These are phyloP conservation scores for Tagetes erecta DNA, from an alignment of 129 eudicot genomes.

Conservation along the genomic window DNA sequence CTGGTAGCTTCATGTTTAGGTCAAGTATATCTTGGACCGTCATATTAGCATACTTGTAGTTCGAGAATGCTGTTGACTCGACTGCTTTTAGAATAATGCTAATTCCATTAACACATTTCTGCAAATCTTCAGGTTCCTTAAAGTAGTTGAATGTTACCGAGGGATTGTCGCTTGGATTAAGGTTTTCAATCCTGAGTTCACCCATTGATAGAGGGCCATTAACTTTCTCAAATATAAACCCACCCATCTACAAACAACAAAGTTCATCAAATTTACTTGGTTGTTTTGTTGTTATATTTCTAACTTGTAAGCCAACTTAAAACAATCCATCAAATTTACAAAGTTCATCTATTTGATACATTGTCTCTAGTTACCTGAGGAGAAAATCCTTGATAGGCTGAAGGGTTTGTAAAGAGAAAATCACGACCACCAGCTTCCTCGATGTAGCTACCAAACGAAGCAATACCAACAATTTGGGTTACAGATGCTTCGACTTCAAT, in stretches of 20 bases:
- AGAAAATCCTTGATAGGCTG: conserved; percentile 3
- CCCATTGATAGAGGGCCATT: not conserved
- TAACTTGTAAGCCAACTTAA: no score
- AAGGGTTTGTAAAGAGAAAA: not conserved
- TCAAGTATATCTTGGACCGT: not conserved
- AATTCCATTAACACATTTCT: conserved; percentile 6
- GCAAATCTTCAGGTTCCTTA: not conserved
- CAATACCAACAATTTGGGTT: conserved; percentile 5
- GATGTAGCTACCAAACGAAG: conserved; percentile 7
- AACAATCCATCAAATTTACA: no score
- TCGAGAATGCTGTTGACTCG: not conserved
- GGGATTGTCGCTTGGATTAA: conserved; percentile 2
- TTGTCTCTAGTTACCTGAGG: not conserved
- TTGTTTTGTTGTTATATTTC: no score
- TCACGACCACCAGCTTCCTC: not conserved
- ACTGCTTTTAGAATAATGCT: not conserved
- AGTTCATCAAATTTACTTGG: not conserved
- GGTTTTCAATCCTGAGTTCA: conserved; percentile 2
- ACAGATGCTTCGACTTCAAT: not conserved
- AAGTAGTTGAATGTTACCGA: conserved; percentile 8
- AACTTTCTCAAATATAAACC: conserved; percentile 5
- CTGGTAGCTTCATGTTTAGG: conserved; percentile 1
- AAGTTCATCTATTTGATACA: no score
- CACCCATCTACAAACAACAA: not conserved
- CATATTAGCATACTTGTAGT: conserved; percentile 17